Base-by-base conservation (phyloP, 2,329 filamentous ascomycete species). In the Aspergillus flavus region DNA sequence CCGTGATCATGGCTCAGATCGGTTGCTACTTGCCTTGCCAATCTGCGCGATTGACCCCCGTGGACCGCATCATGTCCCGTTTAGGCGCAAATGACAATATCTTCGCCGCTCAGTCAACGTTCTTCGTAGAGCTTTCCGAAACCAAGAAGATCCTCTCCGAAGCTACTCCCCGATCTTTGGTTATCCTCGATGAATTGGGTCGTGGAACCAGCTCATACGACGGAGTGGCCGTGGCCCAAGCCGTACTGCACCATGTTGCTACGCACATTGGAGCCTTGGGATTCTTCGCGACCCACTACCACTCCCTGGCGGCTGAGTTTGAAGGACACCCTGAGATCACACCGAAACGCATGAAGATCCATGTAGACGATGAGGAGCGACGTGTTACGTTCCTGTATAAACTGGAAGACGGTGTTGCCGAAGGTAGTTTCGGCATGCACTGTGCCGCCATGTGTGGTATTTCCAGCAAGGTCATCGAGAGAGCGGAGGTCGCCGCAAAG, bases 391-490 rank as follows among this genome's bases (percentile, higher is more conserved):
- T 99, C 80, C 77, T 99, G 61, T 99, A 99, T 81, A 94, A 92
- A 73, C 86, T 99, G 0, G 95, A 98, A 78, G 87, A 92, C 16
- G 95, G 95, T 1, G 93, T 98, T 11, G 95, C 95, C 0, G 94
- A 98, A 78, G 95, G 95, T 19, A 96, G 92, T 73, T 99, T 98
- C 73, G 95, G 95, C 71, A 99, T 99, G 95, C 95, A 99, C 78
- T 99, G 95, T 75, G 95, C 95, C 1, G 90, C 93, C 64, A 99
- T 99, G 95, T 99, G 95, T 72, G 95, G 95, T 1, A 98, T 99
- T 67, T 88, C 93, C 0, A 83, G 83, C 52, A 89, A 89, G 61
- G 89, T 99, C 19, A 93, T 99, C 65, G 89, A 94, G 73, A 83
- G 91, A 26, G 95, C 95, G 0, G 95, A 99, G 78, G 87, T 89